These are phyloP conservation scores for Monosporascus sp. DNA, from an alignment of 2,329 filamentous ascomycete species.

Conservation along the genomic window DNA sequence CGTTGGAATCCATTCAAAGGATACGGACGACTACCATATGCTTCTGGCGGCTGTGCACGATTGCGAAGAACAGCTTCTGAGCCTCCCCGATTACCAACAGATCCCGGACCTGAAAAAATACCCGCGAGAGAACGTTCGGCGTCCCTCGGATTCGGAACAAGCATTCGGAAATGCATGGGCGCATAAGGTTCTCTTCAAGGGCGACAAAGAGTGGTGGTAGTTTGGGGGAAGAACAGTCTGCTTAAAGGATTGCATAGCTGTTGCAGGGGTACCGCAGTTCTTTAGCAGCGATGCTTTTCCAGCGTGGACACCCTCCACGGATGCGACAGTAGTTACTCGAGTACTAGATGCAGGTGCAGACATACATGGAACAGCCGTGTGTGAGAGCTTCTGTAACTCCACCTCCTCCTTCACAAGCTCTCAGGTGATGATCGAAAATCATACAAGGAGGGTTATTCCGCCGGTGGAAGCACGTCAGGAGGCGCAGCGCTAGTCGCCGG, in stretches of 20 bases:
- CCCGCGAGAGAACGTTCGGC: conserved; percentile 38
- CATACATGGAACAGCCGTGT: conserved; percentile 45
- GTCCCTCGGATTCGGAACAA: conserved; percentile 34
- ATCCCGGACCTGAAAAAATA: conserved; percentile 34
- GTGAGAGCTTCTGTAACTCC: conserved; percentile 48
- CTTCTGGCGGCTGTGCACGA: conserved; percentile 47
- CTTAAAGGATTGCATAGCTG: conserved; percentile 50
- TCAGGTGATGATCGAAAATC: conserved; percentile 42
- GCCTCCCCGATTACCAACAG: conserved; percentile 42
- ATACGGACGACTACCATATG: conserved; percentile 38
- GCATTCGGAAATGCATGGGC: conserved; percentile 45
- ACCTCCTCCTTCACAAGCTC: conserved; percentile 41
- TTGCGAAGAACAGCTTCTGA: conserved; percentile 38
- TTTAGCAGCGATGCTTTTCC: conserved; percentile 44
- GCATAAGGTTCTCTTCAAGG: conserved; percentile 41
- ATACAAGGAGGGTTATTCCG: conserved; percentile 36
- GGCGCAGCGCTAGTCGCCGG: conserved; percentile 38
- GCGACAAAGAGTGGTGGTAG: conserved; percentile 12
- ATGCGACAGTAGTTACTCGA: conserved; percentile 48
- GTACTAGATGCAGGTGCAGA: conserved; percentile 44
- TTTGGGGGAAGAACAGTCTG: conserved; percentile 40
- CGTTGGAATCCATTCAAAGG: conserved; percentile 28
- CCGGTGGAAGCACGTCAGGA: conserved; percentile 44
- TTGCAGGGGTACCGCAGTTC: conserved; percentile 48
- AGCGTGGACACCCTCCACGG: conserved; percentile 44